Evolutionary conservation across 768 basidiomycete species (phyloP), one percentile per base, ranked within the genome.

Genomic region (Trametes elegans): DNA sequence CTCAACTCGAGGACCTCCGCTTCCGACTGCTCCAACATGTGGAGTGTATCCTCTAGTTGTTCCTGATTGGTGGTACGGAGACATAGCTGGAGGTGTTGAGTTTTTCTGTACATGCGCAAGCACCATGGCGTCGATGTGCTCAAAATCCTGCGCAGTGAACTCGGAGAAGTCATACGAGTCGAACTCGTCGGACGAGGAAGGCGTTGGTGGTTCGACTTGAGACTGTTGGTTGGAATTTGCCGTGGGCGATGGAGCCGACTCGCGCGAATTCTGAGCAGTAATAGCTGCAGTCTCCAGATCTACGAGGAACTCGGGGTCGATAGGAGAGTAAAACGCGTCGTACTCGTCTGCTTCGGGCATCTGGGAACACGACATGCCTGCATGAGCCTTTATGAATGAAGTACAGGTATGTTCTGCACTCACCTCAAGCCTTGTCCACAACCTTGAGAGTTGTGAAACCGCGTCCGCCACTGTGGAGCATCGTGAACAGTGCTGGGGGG

Each of bases 131-230:
- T 85, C 84, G 49, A 83, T 71, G 23, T 67, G 64, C 3, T 71
- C 74, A 35, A 86, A 74, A 23, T 88, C 84, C 28, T 83, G 76
- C 23, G 75, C 74, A 0, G 83, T 83, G 57, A 86, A 81, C 43
- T 79, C 79, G 0, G 79, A 75, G 44, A 85, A 71, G 39, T 79
- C 73, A 60, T 80, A 81, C 4, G 62, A 69, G 18, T 75, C 76
- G 60, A 74, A 85, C 57, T 79, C 76, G 57, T 77, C 74, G 19
- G 53, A 38, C 8, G 56, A 38, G 8, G 50, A 26, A 70, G 60
- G 43, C 24, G 23, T 8, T 23, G 13, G 32, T 24, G 35, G 41
- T 14, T n/a, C n/a, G 23, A 44, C 16, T 53, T 32, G 18, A 39
- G 39, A 24, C 49, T 38, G 16, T 19, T 18, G 31, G 13, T 32